Evolutionary conservation across 176 grass and related monocot species (phyloP).

Genomic region (Ensete glaucum): DNA sequence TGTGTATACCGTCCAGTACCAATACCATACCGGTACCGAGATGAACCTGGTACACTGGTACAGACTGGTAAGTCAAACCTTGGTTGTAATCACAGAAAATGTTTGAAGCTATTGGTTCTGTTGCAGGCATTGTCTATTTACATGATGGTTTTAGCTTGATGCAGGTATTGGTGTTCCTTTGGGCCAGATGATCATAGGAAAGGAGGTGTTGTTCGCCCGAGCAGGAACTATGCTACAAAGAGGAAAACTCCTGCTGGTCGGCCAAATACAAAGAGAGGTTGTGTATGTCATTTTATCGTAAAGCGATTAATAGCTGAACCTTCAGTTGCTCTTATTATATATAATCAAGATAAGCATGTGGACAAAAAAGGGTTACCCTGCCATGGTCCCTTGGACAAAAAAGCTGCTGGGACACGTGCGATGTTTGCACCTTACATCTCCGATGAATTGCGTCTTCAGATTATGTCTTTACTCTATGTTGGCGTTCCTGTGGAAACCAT

Average conservation of each 20-base stretch:
- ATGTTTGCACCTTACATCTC: slow-evolving; percentile 97
- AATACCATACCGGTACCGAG: no score
- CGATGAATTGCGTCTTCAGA: slow-evolving; percentile 72
- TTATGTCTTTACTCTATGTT: slow-evolving; percentile 84
- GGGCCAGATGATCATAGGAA: slow-evolving; percentile 90
- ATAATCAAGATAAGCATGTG: slow-evolving; percentile 92
- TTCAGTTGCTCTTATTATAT: slow-evolving; percentile 87
- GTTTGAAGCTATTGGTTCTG: neutral
- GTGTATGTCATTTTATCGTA: slow-evolving; percentile 97
- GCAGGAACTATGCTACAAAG: slow-evolving; percentile 52
- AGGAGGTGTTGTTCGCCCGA: slow-evolving; percentile 62
- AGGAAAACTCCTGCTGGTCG: slow-evolving; percentile 84
- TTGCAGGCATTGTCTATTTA: neutral
- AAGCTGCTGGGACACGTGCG: slow-evolving; percentile 72
- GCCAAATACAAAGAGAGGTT: slow-evolving; percentile 94
- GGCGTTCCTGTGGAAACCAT: slow-evolving; percentile 89
- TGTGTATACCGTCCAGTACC: no score
- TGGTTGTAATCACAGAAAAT: neutral
- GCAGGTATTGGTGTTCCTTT: slow-evolving; percentile 99
- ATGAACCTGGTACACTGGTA: no score
- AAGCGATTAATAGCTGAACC: slow-evolving; percentile 91
- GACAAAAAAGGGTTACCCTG: slow-evolving; percentile 86
- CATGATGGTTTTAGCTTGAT: slow-evolving; percentile 12
- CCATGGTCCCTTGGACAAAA: slow-evolving; percentile 86
- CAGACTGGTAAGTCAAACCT: no score